These are phyloP conservation scores for Backusella macrospora DNA, from an alignment of 192 early-diverging fungal genomes.

Conservation along the genomic window DNA sequence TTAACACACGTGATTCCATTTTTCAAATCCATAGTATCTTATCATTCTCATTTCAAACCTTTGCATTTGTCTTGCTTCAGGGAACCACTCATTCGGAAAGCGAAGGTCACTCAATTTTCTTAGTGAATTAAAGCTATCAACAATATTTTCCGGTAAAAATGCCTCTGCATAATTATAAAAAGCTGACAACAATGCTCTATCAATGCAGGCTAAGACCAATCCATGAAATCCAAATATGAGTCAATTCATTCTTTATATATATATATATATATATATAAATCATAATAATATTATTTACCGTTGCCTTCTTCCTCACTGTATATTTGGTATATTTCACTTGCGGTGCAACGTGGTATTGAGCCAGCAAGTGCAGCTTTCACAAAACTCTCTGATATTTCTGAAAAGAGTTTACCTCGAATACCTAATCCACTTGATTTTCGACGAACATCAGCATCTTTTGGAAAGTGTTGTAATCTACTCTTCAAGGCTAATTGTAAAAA, in stretches of 20 bases:
- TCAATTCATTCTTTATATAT: neutral
- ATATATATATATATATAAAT: no score
- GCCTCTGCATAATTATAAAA: constrained; percentile 49
- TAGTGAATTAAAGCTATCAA: constrained; percentile 50
- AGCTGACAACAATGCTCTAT: constrained; percentile 2
- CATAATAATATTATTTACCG: no score
- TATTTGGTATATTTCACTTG: neutral
- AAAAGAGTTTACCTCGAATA: constrained; percentile 13
- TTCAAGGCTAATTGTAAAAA: constrained; percentile 6
- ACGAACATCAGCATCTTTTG: neutral
- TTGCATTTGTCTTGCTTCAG: constrained; percentile 70
- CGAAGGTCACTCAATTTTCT: constrained; percentile 73
- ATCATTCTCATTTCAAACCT: constrained; percentile 45
- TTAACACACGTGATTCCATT: neutral
- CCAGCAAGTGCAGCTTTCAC: neutral
- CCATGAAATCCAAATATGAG: neutral
- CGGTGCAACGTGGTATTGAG: neutral
- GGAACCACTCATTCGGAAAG: constrained; percentile 81
- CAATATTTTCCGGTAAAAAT: constrained; percentile 40
- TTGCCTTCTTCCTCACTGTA: neutral
- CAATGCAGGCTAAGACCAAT: constrained; percentile 14
- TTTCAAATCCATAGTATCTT: neutral
- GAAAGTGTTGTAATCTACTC: neutral
- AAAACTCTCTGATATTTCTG: constrained; percentile 6
- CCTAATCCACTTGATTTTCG: constrained; percentile 20